phyloP scores from a whole-genome alignment of 2,329 filamentous ascomycete genomes.

The Botrytis pseudocinerea region DNA sequence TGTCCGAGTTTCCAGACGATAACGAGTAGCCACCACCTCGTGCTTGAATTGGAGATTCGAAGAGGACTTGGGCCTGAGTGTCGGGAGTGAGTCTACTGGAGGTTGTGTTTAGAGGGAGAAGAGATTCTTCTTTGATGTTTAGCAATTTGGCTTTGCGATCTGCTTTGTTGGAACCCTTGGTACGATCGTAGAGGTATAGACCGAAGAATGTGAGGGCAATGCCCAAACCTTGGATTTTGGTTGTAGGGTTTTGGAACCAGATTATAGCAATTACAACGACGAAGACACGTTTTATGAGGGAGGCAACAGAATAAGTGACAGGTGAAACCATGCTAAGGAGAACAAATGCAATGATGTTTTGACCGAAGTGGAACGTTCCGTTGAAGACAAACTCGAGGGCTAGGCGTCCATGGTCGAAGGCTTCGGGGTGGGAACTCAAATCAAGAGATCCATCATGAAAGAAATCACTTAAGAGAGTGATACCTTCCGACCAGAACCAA shows the following conservation, averaged over 20 bases:
- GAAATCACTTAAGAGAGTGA: conserved; percentile 74
- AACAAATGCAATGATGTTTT: conserved; percentile 93
- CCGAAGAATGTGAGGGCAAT: conserved; percentile 89
- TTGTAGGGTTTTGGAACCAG: conserved; percentile 94
- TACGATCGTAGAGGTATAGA: conserved; percentile 93
- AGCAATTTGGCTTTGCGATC: conserved; percentile 77
- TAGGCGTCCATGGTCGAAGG: conserved; percentile 73
- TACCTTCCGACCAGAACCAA: conserved; percentile 90
- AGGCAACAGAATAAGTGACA: conserved; percentile 95
- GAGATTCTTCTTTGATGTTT: conserved; percentile 44
- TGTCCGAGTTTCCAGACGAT: conserved; percentile 46
- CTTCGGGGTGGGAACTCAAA: conserved; percentile 56
- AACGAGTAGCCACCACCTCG: conserved; percentile 32
- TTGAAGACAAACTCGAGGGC: conserved; percentile 94
- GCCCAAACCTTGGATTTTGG: conserved; percentile 75
- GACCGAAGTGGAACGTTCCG: conserved; percentile 91
- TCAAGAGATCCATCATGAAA: conserved; percentile 77
- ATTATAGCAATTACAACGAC: conserved; percentile 93
- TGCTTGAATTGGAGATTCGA: conserved; percentile 7
- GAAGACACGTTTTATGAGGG: conserved; percentile 94
- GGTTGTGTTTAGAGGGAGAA: conserved; percentile 34
- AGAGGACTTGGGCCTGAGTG: conserved; percentile 18
- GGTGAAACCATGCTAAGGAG: conserved; percentile 91
- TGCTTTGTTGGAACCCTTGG: conserved; percentile 82
- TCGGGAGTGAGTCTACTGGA: conserved; percentile 21